phyloP scores from a whole-genome alignment of 1,284 basidiomycete species.

The Psilocybe mexicana region DNA sequence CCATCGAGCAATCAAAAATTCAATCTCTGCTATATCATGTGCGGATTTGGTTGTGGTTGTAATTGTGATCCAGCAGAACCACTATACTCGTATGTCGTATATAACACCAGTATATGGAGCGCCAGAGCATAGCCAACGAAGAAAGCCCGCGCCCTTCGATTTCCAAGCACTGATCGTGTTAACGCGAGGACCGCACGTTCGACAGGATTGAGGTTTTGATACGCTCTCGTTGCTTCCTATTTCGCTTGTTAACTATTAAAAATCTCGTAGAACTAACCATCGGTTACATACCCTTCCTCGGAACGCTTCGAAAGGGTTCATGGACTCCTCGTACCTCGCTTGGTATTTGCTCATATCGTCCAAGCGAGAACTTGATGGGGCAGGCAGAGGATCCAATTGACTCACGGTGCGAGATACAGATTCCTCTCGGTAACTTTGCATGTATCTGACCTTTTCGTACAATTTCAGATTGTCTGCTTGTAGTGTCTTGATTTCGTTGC shows the following conservation, averaged over 20 bases:
- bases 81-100: slow-evolving; percentile 74
- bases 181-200: slow-evolving; percentile 87
- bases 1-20: slow-evolving; percentile 12
- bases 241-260: neutral
- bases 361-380: slow-evolving; percentile 36
- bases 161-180: slow-evolving; percentile 85
- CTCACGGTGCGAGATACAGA: slow-evolving; percentile 48
- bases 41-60: slow-evolving; percentile 48
- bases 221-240: slow-evolving; percentile 91
- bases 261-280: neutral
- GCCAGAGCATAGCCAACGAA: slow-evolving; percentile 83
- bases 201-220: slow-evolving; percentile 88
- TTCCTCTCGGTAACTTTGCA: slow-evolving; percentile 90
- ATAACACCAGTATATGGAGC: slow-evolving; percentile 79
- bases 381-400: slow-evolving; percentile 69
- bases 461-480: slow-evolving; percentile 93
- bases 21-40: slow-evolving; percentile 23
- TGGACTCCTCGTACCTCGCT: slow-evolving; percentile 90
- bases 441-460: slow-evolving; percentile 96
- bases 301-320: slow-evolving; percentile 98
- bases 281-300: slow-evolving; percentile 76
- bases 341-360: slow-evolving; percentile 90
- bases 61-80: slow-evolving; percentile 47
- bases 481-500: slow-evolving; percentile 84
- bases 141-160: slow-evolving; percentile 79